Evolutionary conservation across 2,329 filamentous ascomycete species (phyloP).

Genomic region (Rhytidhysteron rufulum): DNA sequence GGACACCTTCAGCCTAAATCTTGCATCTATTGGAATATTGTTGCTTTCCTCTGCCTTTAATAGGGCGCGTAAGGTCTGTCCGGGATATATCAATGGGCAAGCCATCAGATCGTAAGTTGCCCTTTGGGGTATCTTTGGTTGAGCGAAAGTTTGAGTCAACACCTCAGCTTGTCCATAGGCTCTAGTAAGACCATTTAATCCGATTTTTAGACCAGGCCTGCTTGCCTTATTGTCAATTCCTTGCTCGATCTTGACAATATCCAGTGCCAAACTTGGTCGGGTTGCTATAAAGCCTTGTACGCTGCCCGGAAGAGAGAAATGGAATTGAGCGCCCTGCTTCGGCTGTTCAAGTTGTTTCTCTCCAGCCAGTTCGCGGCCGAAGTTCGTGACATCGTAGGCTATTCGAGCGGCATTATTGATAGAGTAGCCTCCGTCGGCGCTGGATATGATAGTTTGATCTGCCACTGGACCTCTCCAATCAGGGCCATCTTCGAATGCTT

Average conservation of each 20-base stretch:
- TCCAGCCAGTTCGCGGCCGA: conserved; percentile 22
- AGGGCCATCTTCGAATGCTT: conserved; percentile 17
- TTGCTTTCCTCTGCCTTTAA: too few relatives aligned
- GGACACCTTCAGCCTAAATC: too few relatives aligned
- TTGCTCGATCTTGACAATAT: conserved; percentile 6
- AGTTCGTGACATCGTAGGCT: conserved; percentile 25
- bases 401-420: conserved; percentile 36
- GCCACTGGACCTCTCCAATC: conserved; percentile 36
- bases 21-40: too few relatives aligned
- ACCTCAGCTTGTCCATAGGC: conserved; percentile 5
- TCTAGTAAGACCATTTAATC: conserved; percentile 2
- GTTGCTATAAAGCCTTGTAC: conserved; percentile 32
- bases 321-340: conserved; percentile 35
- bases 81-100: too few relatives aligned
- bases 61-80: too few relatives aligned
- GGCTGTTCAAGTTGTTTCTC: conserved; percentile 14
- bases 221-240: conserved; percentile 1
- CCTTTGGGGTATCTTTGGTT: conserved; percentile 14
- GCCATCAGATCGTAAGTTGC: too few relatives aligned
- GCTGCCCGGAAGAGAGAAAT: conserved; percentile 35
- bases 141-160: conserved; percentile 24
- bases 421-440: conserved; percentile 35
- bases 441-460: conserved; percentile 34
- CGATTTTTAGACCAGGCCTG: conserved; percentile 6
- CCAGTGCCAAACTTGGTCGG: conserved; percentile 5